Conservation (phyloP, 768 basidiomycete genomes). For the Lepiota venenata region DNA sequence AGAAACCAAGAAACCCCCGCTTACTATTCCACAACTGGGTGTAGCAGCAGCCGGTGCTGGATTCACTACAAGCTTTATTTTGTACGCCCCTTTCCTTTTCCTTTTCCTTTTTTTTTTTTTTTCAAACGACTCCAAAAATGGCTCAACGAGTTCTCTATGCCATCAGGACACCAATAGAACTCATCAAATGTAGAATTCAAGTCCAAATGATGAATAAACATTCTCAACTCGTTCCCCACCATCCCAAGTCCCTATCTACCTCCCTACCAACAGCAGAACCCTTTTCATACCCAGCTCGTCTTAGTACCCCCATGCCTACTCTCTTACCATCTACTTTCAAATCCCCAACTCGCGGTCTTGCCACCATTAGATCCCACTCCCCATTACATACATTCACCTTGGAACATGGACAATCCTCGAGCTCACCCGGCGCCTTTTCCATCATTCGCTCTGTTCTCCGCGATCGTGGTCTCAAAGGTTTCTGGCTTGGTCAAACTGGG, state of each 20-base stretch:
- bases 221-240: conserved; percentile 5
- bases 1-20: conserved; percentile 28
- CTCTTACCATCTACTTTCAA: background rate
- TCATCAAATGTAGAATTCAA: conserved; percentile 37
- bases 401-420: conserved; percentile 16
- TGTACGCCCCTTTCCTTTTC: conserved; percentile 58
- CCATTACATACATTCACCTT: conserved; percentile 10
- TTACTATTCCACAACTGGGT: conserved; percentile 67
- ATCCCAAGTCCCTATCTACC: conserved; percentile 77
- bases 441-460: conserved; percentile 58
- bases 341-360: background rate
- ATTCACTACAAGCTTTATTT: conserved; percentile 78
- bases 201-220: conserved; percentile 25
- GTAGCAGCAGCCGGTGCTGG: conserved; percentile 88
- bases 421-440: conserved; percentile 65
- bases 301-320: background rate
- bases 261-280: conserved; percentile 20
- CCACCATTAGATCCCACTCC: background rate
- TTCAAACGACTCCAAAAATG: background rate
- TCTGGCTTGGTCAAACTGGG: conserved; percentile 86
- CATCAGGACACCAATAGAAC: conserved; percentile 32
- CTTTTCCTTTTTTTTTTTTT: conserved; percentile 14
- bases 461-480: conserved; percentile 56
- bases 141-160: background rate
- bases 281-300: background rate